Conservation (phyloP, 2,329 filamentous ascomycete species). For the Dactylellina drechsleri region DNA sequence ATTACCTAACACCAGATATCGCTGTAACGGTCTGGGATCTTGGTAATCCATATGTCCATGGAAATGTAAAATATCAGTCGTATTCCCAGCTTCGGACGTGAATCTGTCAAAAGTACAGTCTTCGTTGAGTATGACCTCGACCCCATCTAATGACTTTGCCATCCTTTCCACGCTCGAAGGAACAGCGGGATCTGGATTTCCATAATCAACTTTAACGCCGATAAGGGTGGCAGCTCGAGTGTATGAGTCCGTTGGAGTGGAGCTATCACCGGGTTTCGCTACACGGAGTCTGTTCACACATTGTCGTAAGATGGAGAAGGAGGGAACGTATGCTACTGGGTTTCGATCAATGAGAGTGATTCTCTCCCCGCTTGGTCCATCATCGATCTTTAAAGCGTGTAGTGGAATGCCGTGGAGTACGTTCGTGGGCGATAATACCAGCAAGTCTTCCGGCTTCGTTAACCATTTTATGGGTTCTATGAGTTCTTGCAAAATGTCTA, state of each 20-base stretch:
- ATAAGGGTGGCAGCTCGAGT: conserved; percentile 24
- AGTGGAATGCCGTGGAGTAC: conserved; percentile 38
- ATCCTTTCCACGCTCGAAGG: conserved; percentile 19
- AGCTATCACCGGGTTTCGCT: neutral
- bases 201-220: conserved; percentile 44
- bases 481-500: conserved; percentile 25
- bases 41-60: conserved; percentile 51
- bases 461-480: conserved; percentile 28
- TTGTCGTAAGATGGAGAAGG: conserved; percentile 50
- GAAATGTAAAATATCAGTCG: conserved; percentile 43
- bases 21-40: conserved; percentile 24
- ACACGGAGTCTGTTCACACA: conserved; percentile 41
- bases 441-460: conserved; percentile 35
- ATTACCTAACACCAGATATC: conserved; percentile 20
- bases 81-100: neutral
- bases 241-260: neutral
- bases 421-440: conserved; percentile 42
- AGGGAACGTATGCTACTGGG: conserved; percentile 45
- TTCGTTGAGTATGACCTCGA: conserved; percentile 16
- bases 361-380: conserved; percentile 19
- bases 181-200: conserved; percentile 12
- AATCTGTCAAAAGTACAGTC: conserved; percentile 9
- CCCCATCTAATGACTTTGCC: conserved; percentile 12
- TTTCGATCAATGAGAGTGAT: conserved; percentile 40
- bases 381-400: conserved; percentile 27